Evolutionary conservation across 2,329 filamentous ascomycete genomes (phyloP), one percentile per base, ranked within the genome.

Genomic region (Sporothrix euskadiensis): DNA sequence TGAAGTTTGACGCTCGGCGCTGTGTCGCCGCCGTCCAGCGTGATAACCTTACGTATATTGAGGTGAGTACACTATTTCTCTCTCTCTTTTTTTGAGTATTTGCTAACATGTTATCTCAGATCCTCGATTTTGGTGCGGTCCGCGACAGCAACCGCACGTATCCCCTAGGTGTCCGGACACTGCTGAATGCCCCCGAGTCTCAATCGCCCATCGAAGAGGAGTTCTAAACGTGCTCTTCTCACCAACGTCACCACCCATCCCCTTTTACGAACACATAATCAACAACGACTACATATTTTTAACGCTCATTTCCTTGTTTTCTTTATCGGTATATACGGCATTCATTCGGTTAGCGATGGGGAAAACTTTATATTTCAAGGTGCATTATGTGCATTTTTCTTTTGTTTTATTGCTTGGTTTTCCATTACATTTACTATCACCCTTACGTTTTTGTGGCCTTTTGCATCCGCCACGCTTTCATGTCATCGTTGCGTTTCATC

Each of bases 11-110:
- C 79, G 94, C 97, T 80, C 88, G 96, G 77, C 89, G 95, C 81
- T 99, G 96, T 81, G 96, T 99, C 73, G 96, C 96, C 74, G 96
- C 96, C 61, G 96, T 99, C 73, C 96, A 99, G 85, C 89, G 96
- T 73, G 94, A 97, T 77, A 91, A 90, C 78, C 83, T 97, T 78
- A 99, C 96, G 26, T 99, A 97, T 81, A 94, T 99, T 74, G 96
- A 99, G 89, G 96, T 97, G 81, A 84, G 90, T 56, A 22, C 22
- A 54, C 19, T 22, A 4, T 32, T 30, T 30, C 7, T n/a, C 5
- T 66, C 44, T 63, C 47, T 22, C 3, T 44, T 32, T 65, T 71
- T 66, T 44, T 26, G 2, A 32, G 22, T 54, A 69, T 71, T 75
- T 10, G 12, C 49, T 52, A 61, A 71, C 75, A 22, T 81, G 84